Conservation (phyloP, 768 basidiomycete species). For the Pholiota molesta region DNA sequence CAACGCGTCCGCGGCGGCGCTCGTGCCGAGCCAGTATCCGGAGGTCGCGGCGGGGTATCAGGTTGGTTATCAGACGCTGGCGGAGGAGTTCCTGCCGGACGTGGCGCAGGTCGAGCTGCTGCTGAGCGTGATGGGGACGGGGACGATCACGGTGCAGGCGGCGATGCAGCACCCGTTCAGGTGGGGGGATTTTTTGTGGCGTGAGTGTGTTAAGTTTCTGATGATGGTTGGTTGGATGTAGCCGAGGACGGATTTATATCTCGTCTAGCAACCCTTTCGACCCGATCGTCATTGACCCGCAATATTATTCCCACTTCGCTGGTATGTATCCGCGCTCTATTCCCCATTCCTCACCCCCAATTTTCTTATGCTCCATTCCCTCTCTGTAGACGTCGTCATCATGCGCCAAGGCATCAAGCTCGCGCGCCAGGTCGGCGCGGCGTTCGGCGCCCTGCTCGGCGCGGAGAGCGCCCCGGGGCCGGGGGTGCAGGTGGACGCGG, state of each 20-base stretch:
- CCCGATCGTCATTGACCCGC: slow-evolving; percentile 54
- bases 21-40: slow-evolving; percentile 44
- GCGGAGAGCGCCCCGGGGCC: slow-evolving; percentile 28
- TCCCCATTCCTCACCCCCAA: neutral
- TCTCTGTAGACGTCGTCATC: slow-evolving; percentile 41
- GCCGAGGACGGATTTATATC: slow-evolving; percentile 15
- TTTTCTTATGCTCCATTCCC: neutral
- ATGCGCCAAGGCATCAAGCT: slow-evolving; percentile 63
- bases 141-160: slow-evolving; percentile 54
- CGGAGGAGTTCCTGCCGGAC: slow-evolving; percentile 37
- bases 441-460: slow-evolving; percentile 45
- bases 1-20: slow-evolving; percentile 29
- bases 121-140: slow-evolving; percentile 35
- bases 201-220: no score
- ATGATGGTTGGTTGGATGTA: no score
- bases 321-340: slow-evolving; percentile 32
- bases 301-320: slow-evolving; percentile 61
- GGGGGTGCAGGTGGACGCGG: slow-evolving; percentile 54
- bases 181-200: slow-evolving; percentile 46
- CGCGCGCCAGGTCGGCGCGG: slow-evolving; percentile 55
- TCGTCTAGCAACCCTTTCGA: slow-evolving; percentile 60
- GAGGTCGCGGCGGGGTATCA: slow-evolving; percentile 57
- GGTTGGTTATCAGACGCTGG: slow-evolving; percentile 50
- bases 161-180: slow-evolving; percentile 68
- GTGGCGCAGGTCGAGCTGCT: slow-evolving; percentile 63